Base-by-base conservation (phyloP, 306 rosid species). In the Malus sieversii region DNA sequence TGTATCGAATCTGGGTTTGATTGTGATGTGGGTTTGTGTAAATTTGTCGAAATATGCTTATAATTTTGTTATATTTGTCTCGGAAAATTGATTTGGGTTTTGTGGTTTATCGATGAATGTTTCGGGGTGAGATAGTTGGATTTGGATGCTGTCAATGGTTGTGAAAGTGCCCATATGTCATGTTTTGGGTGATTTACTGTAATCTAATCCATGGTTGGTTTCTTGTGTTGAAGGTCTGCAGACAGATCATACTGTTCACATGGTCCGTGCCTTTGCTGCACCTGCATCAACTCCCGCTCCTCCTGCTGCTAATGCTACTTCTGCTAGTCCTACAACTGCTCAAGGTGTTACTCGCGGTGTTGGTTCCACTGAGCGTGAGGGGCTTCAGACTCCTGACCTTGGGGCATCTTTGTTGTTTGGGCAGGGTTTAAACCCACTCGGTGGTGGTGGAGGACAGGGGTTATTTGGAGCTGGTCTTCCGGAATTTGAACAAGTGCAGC, bases 401-500 rank as follows among this genome's bases (percentile, higher is more conserved):
- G 88, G 87, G 68, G 70, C 83, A 9, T 75, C 89, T 77, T 46
- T 85, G 79, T 84, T 84, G 63, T 88, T 88, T 42, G 92, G 92
- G 59, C 70, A 82, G 73, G 87, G 91, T 81, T 73, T 85, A 46
- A 77, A 81, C 62, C 64, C 81, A 3, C 77, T 80, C 1, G 86
- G 88, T 19, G 79, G 80, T 38, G 72, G 65, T 62, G 85, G 80
- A 23, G 84, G 77, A 9, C 16, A 73, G 45, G 80, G 84, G 32
- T 78, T 79, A 40, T 81, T 76, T 73, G 90, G 87, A 42, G 80
- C 84, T 53, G 87, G 83, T 58, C 81, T 86, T 30, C 92, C 87
- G 0, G 90, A 86, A 38, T 84, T 88, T 61, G 92, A 88, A 27
- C 92, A 88, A 82, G 81, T 86, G 75, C 90, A 88, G 75, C 92